Conservation (phyloP, 352 stramenopile genomes). For the Pythium phragmiticola region DNA sequence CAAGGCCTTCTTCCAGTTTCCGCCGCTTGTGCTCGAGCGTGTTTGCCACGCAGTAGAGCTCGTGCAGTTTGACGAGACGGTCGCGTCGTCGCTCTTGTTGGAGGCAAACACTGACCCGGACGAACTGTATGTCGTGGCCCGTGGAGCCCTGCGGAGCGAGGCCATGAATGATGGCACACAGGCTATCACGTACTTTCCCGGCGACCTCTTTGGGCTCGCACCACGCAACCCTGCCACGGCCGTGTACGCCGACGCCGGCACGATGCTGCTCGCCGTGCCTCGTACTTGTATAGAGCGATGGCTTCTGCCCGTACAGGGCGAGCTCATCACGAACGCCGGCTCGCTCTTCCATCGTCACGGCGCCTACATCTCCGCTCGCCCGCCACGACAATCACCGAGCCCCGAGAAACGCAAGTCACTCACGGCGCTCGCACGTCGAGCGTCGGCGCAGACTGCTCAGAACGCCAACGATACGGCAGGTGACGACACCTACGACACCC, state of each 20-base stretch:
- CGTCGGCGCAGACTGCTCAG: conserved; percentile 8
- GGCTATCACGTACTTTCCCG: conserved; percentile 7
- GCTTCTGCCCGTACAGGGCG: conserved; percentile 32
- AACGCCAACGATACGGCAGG: not conserved
- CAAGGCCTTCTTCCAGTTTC: conserved; percentile 57
- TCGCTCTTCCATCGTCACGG: conserved; percentile 33
- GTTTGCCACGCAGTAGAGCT: conserved; percentile 48
- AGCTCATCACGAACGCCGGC: conserved; percentile 42
- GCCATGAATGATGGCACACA: not conserved
- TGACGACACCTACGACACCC: not conserved
- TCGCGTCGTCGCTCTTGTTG: conserved; percentile 2
- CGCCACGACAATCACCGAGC: not conserved
- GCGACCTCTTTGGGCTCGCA: conserved; percentile 23
- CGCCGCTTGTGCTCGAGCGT: conserved; percentile 50
- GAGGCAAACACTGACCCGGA: conserved; percentile 30
- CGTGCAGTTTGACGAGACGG: conserved; percentile 19
- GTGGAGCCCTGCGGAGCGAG: conserved; percentile 25
- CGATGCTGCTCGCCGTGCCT: conserved; percentile 40
- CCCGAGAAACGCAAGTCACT: conserved; percentile 27
- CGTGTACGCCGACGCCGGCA: conserved; percentile 36
- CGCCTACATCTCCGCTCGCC: conserved; percentile 4
- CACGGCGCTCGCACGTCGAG: conserved; percentile 16
- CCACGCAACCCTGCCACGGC: not conserved
- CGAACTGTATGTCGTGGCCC: conserved; percentile 37
- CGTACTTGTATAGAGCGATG: conserved; percentile 41